Evolutionary conservation across 164 flowering plant species (phyloP), one percentile per base, ranked within the genome.

Genomic region (Stephania yunnanensis): DNA sequence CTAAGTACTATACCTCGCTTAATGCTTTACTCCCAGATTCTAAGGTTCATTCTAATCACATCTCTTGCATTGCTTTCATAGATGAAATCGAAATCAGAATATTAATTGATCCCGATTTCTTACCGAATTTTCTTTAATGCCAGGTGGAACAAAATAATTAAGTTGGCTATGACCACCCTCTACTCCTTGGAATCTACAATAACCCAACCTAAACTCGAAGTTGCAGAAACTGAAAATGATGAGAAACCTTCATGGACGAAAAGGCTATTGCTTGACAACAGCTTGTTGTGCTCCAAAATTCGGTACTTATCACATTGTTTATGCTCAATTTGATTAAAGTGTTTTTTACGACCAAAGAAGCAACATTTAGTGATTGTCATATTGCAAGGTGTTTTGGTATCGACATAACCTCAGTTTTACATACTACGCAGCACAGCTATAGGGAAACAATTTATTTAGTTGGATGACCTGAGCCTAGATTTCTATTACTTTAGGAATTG

Each of bases 191-290:
- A 96, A 80, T 85, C 91, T 36, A 94, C 90, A 46, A 89, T 96
- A 69, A 55, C 82, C 46, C 83, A 86, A 68, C 88, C 97, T 7
- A 90, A 90, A 81, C 89, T 84, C 72, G 94, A 92, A 83, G 46
- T 82, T 73, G 80, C 73, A 69, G 77, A 52, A 42, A 31, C 75
- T 48, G 72, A 81, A 79, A 79, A 25, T 25, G 25, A 68, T 77
- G 90, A 84, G 50, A 92, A 92, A 75, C 91, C 93, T 5, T 96
- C 99, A 30, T 96, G 99, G 99, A 96, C 99, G 2, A 91, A 89
- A 76, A 81, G 87, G 46, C 81, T 96, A 65, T 78, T 93, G 81
- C 84, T 84, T 52, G 88, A 91, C 79, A 79, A 85, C 19, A 80
- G 84, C 73, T 83, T 94, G 79, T 82, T 93, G 0, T 92, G 98